These are phyloP conservation scores for Limonomyces culmigenus DNA, from an alignment of 1,284 basidiomycete genomes.

Conservation along the genomic window DNA sequence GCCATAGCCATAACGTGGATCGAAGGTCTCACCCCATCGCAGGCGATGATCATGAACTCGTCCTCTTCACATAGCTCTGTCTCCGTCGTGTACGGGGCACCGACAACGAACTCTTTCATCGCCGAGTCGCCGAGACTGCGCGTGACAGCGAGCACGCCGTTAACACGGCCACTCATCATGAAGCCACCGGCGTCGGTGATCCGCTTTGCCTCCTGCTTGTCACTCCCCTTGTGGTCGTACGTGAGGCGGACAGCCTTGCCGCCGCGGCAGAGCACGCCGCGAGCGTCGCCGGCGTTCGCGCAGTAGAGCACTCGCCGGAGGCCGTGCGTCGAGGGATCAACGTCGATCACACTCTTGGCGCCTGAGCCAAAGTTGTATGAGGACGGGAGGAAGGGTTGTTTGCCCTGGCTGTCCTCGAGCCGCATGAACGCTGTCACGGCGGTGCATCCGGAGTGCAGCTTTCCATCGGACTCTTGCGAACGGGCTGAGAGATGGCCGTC, in stretches of 20 bases:
- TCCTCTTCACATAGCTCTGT: slow-evolving; percentile 86
- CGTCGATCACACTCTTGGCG: slow-evolving; percentile 21
- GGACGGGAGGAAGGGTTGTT: slow-evolving; percentile 39
- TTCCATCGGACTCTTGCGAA: slow-evolving; percentile 70
- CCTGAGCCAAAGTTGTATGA: slow-evolving; percentile 10
- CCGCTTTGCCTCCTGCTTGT: slow-evolving; percentile 94
- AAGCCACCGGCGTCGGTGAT: slow-evolving; percentile 98
- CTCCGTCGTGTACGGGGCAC: slow-evolving; percentile 95
- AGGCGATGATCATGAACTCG: slow-evolving; percentile 91
- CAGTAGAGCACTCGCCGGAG: slow-evolving; percentile 77
- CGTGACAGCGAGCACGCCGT: slow-evolving; percentile 95
- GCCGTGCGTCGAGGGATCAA: slow-evolving; percentile 23
- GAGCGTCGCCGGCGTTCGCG: slow-evolving; percentile 91
- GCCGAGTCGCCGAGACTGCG: slow-evolving; percentile 91
- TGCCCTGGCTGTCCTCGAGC: slow-evolving; percentile 67
- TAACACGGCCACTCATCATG: slow-evolving; percentile 96
- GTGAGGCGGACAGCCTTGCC: slow-evolving; percentile 89
- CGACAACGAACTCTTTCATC: slow-evolving; percentile 99
- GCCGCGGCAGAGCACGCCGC: slow-evolving; percentile 76
- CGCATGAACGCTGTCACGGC: slow-evolving; percentile 95
- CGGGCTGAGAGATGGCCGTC: slow-evolving; percentile 74
- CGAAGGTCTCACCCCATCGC: slow-evolving; percentile 70
- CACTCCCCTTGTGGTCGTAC: slow-evolving; percentile 98
- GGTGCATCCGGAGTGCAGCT: slow-evolving; percentile 93
- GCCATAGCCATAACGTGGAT: not conserved